These are phyloP conservation scores for Leersia perrieri DNA, from an alignment of 176 grass and related monocot species.

Conservation along the genomic window DNA sequence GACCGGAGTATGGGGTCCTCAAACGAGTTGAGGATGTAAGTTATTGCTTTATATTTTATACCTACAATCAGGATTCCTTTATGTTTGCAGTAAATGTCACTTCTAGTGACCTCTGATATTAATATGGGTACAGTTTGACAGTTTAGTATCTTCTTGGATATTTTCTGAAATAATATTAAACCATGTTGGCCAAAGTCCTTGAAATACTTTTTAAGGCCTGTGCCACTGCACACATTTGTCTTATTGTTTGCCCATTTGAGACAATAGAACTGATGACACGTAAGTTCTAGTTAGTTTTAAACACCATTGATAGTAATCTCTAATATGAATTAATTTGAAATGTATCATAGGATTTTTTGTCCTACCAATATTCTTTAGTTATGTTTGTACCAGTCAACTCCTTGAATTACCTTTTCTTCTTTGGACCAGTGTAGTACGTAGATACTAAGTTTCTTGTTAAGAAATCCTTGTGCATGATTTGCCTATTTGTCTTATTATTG, in stretches of 20 bases:
- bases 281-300: background rate
- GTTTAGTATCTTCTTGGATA: background rate
- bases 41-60: slow-evolving; percentile 14
- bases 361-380: background rate
- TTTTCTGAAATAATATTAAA: background rate
- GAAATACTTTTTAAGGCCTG: background rate
- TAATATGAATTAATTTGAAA: background rate
- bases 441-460: background rate
- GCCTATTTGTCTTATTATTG: background rate
- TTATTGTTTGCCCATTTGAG: background rate
- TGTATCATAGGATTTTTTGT: background rate
- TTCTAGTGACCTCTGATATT: background rate
- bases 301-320: background rate
- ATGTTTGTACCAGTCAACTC: slow-evolving; percentile 3
- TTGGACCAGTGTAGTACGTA: background rate
- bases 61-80: background rate
- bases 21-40: slow-evolving; percentile 96
- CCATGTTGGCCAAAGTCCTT: background rate
- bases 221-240: background rate
- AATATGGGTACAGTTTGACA: background rate
- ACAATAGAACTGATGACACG: background rate
- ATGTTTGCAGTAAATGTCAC: background rate
- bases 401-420: background rate
- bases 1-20: slow-evolving; percentile 69
- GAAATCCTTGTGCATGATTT: slow-evolving; percentile 15